These are phyloP conservation scores for Epichloe sp. DNA, from an alignment of 2,329 filamentous ascomycete species.

Conservation along the genomic window DNA sequence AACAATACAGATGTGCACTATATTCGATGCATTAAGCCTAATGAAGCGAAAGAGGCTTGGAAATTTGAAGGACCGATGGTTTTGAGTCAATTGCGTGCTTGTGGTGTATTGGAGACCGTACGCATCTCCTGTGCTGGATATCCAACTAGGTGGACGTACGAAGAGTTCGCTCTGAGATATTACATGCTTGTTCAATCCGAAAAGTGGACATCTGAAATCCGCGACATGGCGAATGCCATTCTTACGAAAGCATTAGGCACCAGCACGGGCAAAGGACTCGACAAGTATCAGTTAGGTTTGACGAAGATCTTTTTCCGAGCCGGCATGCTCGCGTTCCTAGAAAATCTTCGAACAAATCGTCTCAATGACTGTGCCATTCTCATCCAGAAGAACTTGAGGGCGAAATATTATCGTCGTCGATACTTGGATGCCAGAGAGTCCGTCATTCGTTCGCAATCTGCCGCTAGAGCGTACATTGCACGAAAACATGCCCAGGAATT, in stretches of 20 bases:
- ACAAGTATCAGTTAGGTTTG: slow-evolving; percentile 94
- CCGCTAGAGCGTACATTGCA: slow-evolving; percentile 64
- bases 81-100: slow-evolving; percentile 88
- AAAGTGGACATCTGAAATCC: slow-evolving; percentile 87
- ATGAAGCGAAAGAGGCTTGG: slow-evolving; percentile 93
- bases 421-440: slow-evolving; percentile 79
- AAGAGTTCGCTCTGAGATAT: slow-evolving; percentile 93
- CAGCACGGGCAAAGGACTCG: slow-evolving; percentile 57
- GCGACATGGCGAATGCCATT: slow-evolving; percentile 87
- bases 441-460: slow-evolving; percentile 68
- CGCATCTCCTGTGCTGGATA: slow-evolving; percentile 96
- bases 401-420: slow-evolving; percentile 86
- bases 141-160: slow-evolving; percentile 95
- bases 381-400: slow-evolving; percentile 96
- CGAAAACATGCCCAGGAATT: slow-evolving; percentile 67
- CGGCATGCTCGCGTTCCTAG: slow-evolving; percentile 95
- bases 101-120: slow-evolving; percentile 96
- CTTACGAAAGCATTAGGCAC: slow-evolving; percentile 76
- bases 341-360: slow-evolving; percentile 80
- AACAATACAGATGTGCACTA: slow-evolving; percentile 98
- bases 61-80: slow-evolving; percentile 99
- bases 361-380: slow-evolving; percentile 90
- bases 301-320: slow-evolving; percentile 99
- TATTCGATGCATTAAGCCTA: slow-evolving; percentile 97
- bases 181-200: slow-evolving; percentile 92